These are phyloP conservation scores for Ochromonas danica DNA, from an alignment of 108 stramenopile species.

Conservation along the genomic window DNA sequence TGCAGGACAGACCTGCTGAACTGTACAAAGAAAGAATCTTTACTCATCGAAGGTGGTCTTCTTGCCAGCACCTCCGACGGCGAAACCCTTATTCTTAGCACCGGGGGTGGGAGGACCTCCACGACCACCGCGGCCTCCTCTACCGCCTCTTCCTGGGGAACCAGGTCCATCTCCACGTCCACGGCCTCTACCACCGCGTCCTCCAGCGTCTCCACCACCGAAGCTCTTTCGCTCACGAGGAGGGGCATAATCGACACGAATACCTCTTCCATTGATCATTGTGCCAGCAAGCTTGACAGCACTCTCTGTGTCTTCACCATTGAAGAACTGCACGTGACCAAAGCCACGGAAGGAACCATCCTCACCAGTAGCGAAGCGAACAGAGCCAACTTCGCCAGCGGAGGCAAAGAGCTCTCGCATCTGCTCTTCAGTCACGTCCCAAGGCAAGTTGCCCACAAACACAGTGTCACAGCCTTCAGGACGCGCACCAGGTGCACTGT, in stretches of 20 bases:
- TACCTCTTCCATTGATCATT: slow-evolving; percentile 72
- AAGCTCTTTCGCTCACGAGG: slow-evolving; percentile 49
- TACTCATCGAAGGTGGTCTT: slow-evolving; percentile 92
- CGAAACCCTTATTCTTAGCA: slow-evolving; percentile 67
- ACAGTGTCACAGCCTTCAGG: slow-evolving; percentile 83
- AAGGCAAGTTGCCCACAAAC: slow-evolving; percentile 92
- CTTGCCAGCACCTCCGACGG: slow-evolving; percentile 74
- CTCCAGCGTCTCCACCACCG: slow-evolving; percentile 57
- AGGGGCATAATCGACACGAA: slow-evolving; percentile 83
- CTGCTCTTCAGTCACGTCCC: slow-evolving; percentile 87
- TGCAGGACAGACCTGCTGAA: no score
- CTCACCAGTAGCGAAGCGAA: slow-evolving; percentile 94
- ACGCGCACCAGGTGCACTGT: slow-evolving; percentile 51
- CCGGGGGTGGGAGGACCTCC: slow-evolving; percentile 48
- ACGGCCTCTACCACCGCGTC: slow-evolving; percentile 65
- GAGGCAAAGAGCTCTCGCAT: slow-evolving; percentile 74
- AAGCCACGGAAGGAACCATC: slow-evolving; percentile 95
- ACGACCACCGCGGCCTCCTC: slow-evolving; percentile 48
- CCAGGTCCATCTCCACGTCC: slow-evolving; percentile 67
- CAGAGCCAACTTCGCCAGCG: slow-evolving; percentile 78
- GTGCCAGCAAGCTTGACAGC: slow-evolving; percentile 84
- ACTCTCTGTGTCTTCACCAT: slow-evolving; percentile 74
- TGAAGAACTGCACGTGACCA: slow-evolving; percentile 87
- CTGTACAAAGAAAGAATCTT: no score
- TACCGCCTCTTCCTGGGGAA: slow-evolving; percentile 68